Conservation (phyloP, 495 filamentous ascomycete species). For the Penicillium verhagenii region DNA sequence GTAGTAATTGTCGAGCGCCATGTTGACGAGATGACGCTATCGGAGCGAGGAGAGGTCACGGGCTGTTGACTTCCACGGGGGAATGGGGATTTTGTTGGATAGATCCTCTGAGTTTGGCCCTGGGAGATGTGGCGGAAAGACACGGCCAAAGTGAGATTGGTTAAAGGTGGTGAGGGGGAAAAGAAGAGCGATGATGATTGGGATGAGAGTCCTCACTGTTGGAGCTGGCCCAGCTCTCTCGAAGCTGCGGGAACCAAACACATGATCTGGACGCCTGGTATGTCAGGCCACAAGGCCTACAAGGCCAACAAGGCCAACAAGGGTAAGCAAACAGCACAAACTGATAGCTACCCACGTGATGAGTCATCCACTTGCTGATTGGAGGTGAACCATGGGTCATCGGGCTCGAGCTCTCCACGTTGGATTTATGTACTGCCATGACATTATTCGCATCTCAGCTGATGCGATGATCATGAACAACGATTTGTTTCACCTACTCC, state of each 20-base stretch:
- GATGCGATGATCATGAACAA: slow-evolving; percentile 12
- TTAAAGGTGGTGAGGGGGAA: not conserved
- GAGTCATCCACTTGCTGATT: slow-evolving; percentile 14
- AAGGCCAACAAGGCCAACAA: not conserved
- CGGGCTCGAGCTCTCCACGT: slow-evolving; percentile 17
- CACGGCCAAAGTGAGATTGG: not conserved
- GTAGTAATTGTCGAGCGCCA: slow-evolving; percentile 99
- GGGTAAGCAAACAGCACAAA: not conserved
- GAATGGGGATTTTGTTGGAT: slow-evolving; percentile 6
- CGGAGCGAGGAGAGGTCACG: slow-evolving; percentile 9
- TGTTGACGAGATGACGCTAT: slow-evolving; percentile 47
- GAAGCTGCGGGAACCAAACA: slow-evolving; percentile 20
- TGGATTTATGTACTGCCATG: not conserved
- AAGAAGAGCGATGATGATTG: slow-evolving; percentile 10
- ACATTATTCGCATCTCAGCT: slow-evolving; percentile 14
- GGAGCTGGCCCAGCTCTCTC: slow-evolving; percentile 19
- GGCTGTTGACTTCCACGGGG: slow-evolving; percentile 5
- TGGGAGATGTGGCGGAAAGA: not conserved
- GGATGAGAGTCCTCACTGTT: not conserved
- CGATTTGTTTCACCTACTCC: not conserved
- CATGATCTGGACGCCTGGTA: slow-evolving; percentile 15
- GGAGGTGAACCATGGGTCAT: slow-evolving; percentile 15
- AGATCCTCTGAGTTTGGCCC: not conserved
- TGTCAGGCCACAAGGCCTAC: not conserved
- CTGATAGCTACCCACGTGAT: slow-evolving; percentile 18